A percentile compares a stretch with the other conserved stretches of the same genome.
Evolutionary conservation across 75 land plant genomes (phyloP).

Genomic region (Azolla pinnata): DNA sequence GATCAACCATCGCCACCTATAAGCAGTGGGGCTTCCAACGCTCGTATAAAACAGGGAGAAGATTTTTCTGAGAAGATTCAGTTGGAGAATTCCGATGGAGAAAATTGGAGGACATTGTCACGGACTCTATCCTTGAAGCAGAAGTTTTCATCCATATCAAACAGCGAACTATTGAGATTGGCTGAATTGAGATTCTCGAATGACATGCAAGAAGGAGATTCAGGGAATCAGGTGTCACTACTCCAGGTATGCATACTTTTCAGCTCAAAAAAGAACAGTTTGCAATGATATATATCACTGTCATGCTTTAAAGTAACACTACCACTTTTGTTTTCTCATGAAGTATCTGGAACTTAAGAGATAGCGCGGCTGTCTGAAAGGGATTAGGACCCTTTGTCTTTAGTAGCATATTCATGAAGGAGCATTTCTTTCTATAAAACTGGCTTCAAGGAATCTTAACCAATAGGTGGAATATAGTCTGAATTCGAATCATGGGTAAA

Average conservation of each 20-base stretch:
- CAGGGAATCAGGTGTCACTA: conserved; percentile 19
- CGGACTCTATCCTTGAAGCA: neutral
- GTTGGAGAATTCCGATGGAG: neutral
- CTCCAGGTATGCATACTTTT: conserved; percentile 16
- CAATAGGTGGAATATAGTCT: too few species aligned
- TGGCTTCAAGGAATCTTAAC: too few species aligned
- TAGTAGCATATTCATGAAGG: too few species aligned
- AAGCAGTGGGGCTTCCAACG: too few species aligned
- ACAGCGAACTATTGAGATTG: conserved; percentile 16
- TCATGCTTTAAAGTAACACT: neutral
- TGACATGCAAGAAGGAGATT: conserved; percentile 27
- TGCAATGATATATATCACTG: neutral
- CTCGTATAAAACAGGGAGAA: too few species aligned
- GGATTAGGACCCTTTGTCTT: too few species aligned
- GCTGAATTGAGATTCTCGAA: conserved; percentile 21
- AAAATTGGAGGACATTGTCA: conserved; percentile 6
- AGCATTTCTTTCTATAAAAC: too few species aligned
- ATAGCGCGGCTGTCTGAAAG: too few species aligned
- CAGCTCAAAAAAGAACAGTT: neutral
- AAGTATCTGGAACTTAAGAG: too few species aligned
- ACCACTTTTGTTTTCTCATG: neutral
- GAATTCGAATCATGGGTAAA: too few species aligned
- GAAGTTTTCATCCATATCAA: conserved; percentile 9
- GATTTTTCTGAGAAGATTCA: too few species aligned
- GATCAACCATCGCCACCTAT: too few species aligned